Evolutionary conservation across 2,329 filamentous ascomycete species (phyloP).

Genomic region (Ampelomyces quisqualis): DNA sequence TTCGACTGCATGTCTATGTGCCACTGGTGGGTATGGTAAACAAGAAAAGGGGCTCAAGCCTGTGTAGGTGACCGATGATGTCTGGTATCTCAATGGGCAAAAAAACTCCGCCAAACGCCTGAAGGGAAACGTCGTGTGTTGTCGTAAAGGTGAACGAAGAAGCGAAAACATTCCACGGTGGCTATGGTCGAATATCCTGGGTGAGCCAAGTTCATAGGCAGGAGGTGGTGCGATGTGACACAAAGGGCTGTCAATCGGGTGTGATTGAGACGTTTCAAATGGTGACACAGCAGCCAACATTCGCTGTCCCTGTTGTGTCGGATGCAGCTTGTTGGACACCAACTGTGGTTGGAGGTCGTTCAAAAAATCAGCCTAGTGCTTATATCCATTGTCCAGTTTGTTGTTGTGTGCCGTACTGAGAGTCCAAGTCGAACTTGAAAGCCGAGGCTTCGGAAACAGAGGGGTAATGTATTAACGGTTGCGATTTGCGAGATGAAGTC

Average conservation of each 20-base stretch:
- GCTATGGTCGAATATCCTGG: no score
- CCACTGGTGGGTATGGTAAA: slow-evolving; percentile 8
- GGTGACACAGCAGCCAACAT: no score
- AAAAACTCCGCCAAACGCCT: slow-evolving; percentile 32
- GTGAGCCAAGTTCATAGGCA: no score
- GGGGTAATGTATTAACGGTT: slow-evolving; percentile 39
- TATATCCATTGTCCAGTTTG: slow-evolving; percentile 24
- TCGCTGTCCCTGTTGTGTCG: not conserved
- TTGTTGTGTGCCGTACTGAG: slow-evolving; percentile 24
- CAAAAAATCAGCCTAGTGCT: slow-evolving; percentile 1
- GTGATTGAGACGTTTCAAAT: slow-evolving; percentile 4
- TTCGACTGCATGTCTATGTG: not conserved
- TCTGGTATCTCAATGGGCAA: slow-evolving; percentile 43
- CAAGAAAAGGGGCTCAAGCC: slow-evolving; percentile 27
- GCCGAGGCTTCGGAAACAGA: slow-evolving; percentile 43
- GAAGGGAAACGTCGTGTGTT: slow-evolving; percentile 26
- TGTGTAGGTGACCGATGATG: slow-evolving; percentile 37
- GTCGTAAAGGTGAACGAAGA: slow-evolving; percentile 34
- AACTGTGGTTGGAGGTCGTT: no score
- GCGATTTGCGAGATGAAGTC: slow-evolving; percentile 32
- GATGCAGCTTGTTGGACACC: no score
- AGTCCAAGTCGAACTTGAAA: slow-evolving; percentile 39
- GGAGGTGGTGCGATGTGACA: slow-evolving; percentile 10
- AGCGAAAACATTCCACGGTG: no score
- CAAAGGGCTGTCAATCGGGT: slow-evolving; percentile 10